Percentiles rank a stretch among this genome's conserved stretches.
Conservation (phyloP, 805 yeast species). For the Limtongia smithiae region DNA sequence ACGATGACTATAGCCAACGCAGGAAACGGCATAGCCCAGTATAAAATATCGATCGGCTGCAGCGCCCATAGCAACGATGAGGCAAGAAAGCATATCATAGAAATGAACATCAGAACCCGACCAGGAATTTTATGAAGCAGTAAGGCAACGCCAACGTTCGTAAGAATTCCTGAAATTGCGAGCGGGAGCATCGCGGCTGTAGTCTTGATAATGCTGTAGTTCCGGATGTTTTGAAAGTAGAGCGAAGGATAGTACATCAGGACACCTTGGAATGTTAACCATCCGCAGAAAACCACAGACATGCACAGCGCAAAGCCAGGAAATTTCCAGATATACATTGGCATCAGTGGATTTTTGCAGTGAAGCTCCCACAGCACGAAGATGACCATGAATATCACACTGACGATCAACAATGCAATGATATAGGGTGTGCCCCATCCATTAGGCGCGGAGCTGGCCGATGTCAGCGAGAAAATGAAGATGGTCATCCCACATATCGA, state of each 20-base stretch:
- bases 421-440: constrained; percentile 50
- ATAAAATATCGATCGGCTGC: constrained; percentile 38
- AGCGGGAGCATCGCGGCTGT: constrained; percentile 46
- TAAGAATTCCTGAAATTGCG: constrained; percentile 43
- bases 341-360: constrained; percentile 46
- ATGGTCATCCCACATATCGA: constrained; percentile 43
- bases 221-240: constrained; percentile 43
- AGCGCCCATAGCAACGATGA: constrained; percentile 46
- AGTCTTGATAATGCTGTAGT: constrained; percentile 42
- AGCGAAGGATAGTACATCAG: constrained; percentile 42
- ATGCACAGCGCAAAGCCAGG: constrained; percentile 42
- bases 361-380: constrained; percentile 43
- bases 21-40: constrained; percentile 49
- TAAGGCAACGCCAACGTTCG: constrained; percentile 47
- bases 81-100: constrained; percentile 39
- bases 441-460: constrained; percentile 41
- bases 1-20: constrained; percentile 43
- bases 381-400: constrained; percentile 38
- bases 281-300: constrained; percentile 39
- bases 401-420: constrained; percentile 43
- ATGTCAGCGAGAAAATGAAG: constrained; percentile 46
- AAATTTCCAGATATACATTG: constrained; percentile 43
- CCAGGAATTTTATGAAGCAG: constrained; percentile 48
- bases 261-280: constrained; percentile 46
- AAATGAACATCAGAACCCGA: constrained; percentile 40